Base-by-base conservation (phyloP, 306 rosid species). In the Corylus avellana region DNA sequence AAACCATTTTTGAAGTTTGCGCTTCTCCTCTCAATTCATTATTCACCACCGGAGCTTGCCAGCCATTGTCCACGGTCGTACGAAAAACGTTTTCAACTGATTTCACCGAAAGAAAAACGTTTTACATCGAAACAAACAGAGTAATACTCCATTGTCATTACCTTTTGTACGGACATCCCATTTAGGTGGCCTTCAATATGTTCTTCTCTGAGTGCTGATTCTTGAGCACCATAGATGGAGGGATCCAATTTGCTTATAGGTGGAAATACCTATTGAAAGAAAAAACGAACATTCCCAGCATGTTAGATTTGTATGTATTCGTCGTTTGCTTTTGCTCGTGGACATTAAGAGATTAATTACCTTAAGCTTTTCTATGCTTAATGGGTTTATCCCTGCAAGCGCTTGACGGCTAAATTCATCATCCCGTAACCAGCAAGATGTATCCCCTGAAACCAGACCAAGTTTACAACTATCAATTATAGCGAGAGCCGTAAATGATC, bases 141-240 rank as follows among this genome's bases (percentile, higher is more conserved):
- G 25, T 22, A 22, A 22, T 22, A 22, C 25, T 22, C 25, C 25
- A 22, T 22, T 32, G 11, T 44, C 17, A 20, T 4, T 78, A 84
- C 87, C 90, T 89, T 85, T 77, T 79, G 84, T 46, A 86, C 63
- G 1, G 84, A 83, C 90, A 86, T 78, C 42, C 86, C 89, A 71
- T 86, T 72, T 57, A 85, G 73, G 47, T 83, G 84, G 69, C 67
- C 84, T 77, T 39, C 74, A 7, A 89, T 71, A 77, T 87, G 92
- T 83, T 89, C 88, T 62, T 83, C 87, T 78, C 69, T 83, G 75
- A 87, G 27, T 81, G 89, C 90, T 54, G 89, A 87, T 46, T 81
- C 87, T 42, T 76, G 72, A 17, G 86, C 77, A 18, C 92, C 92
- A 74, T 81, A 86, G 47, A 77, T 74, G 77, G 86, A 83, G 27